Base-by-base conservation (phyloP, 2,329 filamentous ascomycete species). In the Xylogone sp. region DNA sequence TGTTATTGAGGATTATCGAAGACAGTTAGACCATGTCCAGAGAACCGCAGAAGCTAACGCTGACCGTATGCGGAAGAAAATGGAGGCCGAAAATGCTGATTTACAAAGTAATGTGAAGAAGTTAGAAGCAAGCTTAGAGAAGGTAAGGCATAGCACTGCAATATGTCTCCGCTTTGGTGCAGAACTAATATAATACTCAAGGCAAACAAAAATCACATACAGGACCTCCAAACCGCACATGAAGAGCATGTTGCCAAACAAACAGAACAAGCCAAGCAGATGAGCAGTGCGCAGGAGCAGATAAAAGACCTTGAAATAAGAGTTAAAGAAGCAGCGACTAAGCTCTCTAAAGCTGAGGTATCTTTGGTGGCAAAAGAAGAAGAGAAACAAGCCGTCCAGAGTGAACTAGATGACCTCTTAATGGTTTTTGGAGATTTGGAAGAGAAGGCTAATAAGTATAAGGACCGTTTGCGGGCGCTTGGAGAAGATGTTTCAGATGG, bases 341-440 rank as follows among this genome's bases (percentile, higher is more conserved):
- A 69, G 51, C 65, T 65, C 4, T 21, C 49, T 3, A 62, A 59
- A 34, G 55, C 53, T 8, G 56, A 65, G 48, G 42, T 47, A 21
- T 56, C 56, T 16, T 44, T 68, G 20, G 57, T 61, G 10, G 71
- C 78, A 56, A 84, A 81, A 55, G 81, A 84, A 58, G 77, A 82
- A 53, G 83, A 86, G 52, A 83, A 80, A 50, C 76, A 82, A 54
- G 71, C 78, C 1, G 77, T 79, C 4, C 88, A 93, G 65, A 77
- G 81, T 2, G 89, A 94, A 67, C 74, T 93, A 44, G 89, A 94
- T 59, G 89, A 94, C 66, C 75, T 93, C 49, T 72, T 94, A 31
- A 87, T 93, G 72, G 85, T 94, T 4, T 90, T 92, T 68, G 84
- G 82, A 13, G 89, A 94, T 64, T 65, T 91, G 18, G 89, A 94